A percentile compares a stretch with the other conserved stretches of the same genome.
Conservation (phyloP, 345 rosid genomes). For the Zanthoxylum bungeanum region DNA sequence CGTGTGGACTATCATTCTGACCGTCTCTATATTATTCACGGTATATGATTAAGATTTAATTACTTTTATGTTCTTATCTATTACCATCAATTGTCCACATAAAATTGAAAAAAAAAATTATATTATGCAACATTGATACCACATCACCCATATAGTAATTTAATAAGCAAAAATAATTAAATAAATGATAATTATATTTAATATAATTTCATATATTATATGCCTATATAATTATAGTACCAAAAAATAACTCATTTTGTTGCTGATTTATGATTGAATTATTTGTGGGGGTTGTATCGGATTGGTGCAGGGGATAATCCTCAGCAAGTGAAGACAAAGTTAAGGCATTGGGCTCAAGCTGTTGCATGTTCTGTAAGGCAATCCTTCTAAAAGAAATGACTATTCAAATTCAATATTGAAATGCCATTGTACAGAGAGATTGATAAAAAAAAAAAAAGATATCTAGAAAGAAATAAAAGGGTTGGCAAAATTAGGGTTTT, state of each 20-base stretch:
- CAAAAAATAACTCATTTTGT: too few species aligned
- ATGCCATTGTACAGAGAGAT: constrained; percentile 4
- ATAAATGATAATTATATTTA: too few species aligned
- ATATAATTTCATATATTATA: too few species aligned
- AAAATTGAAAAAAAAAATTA: too few species aligned
- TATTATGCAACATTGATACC: too few species aligned
- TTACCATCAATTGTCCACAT: not conserved
- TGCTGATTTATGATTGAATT: not conserved
- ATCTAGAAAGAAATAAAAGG: not conserved
- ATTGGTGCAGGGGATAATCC: constrained; percentile 65
- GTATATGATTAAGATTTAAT: not conserved
- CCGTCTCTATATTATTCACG: too few species aligned
- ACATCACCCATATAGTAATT: too few species aligned
- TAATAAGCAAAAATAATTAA: too few species aligned
- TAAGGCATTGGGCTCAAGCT: constrained; percentile 98
- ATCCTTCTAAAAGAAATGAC: constrained; percentile 6
- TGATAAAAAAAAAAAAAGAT: not conserved
- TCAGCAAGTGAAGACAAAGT: constrained; percentile 65
- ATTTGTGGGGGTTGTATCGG: not conserved
- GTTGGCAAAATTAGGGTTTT: not conserved
- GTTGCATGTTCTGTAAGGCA: constrained; percentile 84
- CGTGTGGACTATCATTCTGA: too few species aligned
- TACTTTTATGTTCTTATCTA: not conserved
- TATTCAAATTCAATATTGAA: constrained; percentile 11
- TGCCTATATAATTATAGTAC: too few species aligned